A percentile compares a stretch with the other conserved stretches of the same genome.
phyloP scores from a whole-genome alignment of 129 eudicot genomes.

The Oenanthe sinensis region DNA sequence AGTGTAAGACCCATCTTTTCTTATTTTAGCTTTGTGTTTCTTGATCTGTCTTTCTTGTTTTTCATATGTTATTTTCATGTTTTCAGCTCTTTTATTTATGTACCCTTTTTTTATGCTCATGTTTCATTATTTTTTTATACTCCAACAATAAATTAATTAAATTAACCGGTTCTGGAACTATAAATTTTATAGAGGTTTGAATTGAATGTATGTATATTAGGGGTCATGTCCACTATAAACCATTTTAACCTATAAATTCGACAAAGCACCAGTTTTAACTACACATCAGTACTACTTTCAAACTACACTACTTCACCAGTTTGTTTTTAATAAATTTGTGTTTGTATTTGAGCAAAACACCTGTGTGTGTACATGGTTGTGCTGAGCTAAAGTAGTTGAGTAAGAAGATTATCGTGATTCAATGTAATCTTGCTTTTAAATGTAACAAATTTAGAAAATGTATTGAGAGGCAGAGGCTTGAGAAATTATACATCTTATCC shows the following conservation, averaged over 20 bases:
- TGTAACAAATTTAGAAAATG: not conserved
- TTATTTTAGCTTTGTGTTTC: not conserved
- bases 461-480: not conserved
- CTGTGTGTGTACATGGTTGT: not conserved
- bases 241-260: no score
- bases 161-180: no score
- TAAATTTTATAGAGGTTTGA: not conserved
- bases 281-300: not conserved
- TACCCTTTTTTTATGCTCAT: not conserved
- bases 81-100: not conserved
- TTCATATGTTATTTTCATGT: not conserved
- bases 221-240: no score
- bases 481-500: not conserved
- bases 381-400: not conserved
- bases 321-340: not conserved
- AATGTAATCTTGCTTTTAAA: not conserved
- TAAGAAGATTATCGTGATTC: not conserved
- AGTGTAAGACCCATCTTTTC: not conserved
- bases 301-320: not conserved
- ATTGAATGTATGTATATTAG: no score
- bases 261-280: not conserved
- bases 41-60: not conserved
- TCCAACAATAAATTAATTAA: no score
- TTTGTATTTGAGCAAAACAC: not conserved
- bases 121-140: not conserved